Evolutionary conservation across 805 yeast species (phyloP).

Genomic region (Saturnispora diversa): DNA sequence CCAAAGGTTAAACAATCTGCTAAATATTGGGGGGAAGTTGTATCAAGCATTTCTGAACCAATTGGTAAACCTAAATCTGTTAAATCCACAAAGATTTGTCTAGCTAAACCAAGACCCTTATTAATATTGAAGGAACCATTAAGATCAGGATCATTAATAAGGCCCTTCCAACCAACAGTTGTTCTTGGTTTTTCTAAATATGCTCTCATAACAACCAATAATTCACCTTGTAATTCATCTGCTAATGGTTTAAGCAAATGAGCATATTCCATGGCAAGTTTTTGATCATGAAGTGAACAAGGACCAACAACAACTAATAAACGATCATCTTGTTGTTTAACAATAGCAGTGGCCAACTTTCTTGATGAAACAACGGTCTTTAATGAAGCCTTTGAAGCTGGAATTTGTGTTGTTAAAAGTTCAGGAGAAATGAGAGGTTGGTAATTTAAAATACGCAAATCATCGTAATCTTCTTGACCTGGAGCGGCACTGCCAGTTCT

Average conservation of each 20-base stretch:
- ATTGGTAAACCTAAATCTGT: slow-evolving; percentile 80
- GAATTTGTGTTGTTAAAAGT: slow-evolving; percentile 75
- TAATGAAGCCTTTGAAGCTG: slow-evolving; percentile 47
- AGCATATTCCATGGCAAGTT: slow-evolving; percentile 85
- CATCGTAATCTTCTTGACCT: slow-evolving; percentile 60
- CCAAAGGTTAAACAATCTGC: slow-evolving; percentile 89
- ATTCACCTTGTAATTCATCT: slow-evolving; percentile 64
- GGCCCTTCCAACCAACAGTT: slow-evolving; percentile 98
- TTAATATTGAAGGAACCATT: slow-evolving; percentile 89
- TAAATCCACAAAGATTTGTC: slow-evolving; percentile 76
- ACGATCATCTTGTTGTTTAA: slow-evolving; percentile 73
- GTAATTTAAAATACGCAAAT: slow-evolving; percentile 76
- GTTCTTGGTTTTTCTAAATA: slow-evolving; percentile 98
- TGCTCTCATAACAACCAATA: slow-evolving; percentile 91
- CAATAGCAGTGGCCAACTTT: slow-evolving; percentile 64
- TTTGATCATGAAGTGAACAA: slow-evolving; percentile 90
- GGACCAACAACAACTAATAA: slow-evolving; percentile 89
- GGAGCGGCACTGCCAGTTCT: slow-evolving; percentile 33
- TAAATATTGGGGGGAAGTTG: slow-evolving; percentile 92
- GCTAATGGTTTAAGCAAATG: slow-evolving; percentile 55
- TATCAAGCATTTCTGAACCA: slow-evolving; percentile 96
- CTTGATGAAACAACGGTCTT: slow-evolving; percentile 71
- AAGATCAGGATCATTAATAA: slow-evolving; percentile 93
- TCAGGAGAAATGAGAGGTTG: slow-evolving; percentile 95
- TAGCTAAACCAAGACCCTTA: slow-evolving; percentile 82